A percentile compares a stretch with the other conserved stretches of the same genome.
These are phyloP conservation scores for Panicum virgatum DNA, from an alignment of 202 grass and related monocot genomes.

Conservation along the genomic window DNA sequence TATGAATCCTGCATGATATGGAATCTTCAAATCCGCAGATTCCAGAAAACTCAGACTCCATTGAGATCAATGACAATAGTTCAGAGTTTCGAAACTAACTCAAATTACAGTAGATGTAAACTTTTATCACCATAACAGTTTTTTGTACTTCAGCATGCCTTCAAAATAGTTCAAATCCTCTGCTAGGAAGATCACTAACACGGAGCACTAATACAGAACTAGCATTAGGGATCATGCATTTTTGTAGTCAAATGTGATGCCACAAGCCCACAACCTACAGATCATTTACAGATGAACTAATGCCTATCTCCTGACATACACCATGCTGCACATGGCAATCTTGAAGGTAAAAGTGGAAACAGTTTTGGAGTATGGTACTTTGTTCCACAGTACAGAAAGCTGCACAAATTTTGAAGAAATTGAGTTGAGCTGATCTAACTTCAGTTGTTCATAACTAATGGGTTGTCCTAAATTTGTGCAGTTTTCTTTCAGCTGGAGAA, in stretches of 20 bases:
- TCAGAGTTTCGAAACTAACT: not conserved
- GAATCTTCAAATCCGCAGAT: not conserved
- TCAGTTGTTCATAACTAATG: not conserved
- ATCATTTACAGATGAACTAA: conserved; percentile 11
- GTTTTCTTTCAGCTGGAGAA: not conserved
- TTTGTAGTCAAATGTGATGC: not conserved
- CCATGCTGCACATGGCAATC: not conserved
- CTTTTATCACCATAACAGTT: not conserved
- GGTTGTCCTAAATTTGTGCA: not conserved
- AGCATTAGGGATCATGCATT: not conserved
- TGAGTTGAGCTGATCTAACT: not conserved
- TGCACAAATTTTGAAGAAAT: conserved; percentile 10
- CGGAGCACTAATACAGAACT: not conserved
- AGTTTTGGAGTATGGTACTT: not conserved
- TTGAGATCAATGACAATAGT: not conserved
- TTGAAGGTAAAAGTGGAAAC: not conserved
- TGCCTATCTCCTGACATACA: not conserved
- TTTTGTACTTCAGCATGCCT: not conserved
- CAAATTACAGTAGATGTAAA: not conserved
- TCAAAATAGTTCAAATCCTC: not conserved
- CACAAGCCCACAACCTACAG: not conserved
- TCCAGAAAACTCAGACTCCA: not conserved
- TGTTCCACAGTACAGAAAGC: not conserved
- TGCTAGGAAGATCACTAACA: not conserved
- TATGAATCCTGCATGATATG: not conserved